A percentile compares a stretch with the other conserved stretches of the same genome.
Evolutionary conservation across 2,329 filamentous ascomycete genomes (phyloP).

Genomic region (Verticillium nubilum): DNA sequence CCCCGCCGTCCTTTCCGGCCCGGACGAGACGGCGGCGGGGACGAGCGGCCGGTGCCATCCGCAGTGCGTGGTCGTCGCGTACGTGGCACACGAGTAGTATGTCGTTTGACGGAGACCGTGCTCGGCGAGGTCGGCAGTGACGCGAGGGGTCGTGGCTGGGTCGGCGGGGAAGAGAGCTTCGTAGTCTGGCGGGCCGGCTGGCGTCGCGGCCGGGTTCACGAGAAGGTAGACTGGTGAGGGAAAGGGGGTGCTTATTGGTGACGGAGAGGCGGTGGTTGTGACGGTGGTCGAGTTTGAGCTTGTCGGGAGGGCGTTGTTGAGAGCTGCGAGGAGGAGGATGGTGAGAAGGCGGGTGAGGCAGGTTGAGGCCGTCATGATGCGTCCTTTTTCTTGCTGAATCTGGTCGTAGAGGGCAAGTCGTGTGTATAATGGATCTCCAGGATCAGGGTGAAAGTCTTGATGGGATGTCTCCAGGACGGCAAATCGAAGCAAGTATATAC

Average conservation of each 20-base stretch:
- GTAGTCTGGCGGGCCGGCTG: conserved; percentile 10
- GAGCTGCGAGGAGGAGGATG: conserved; percentile 6
- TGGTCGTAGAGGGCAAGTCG: not conserved
- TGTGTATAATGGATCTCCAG: not conserved
- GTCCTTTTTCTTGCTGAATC: not conserved
- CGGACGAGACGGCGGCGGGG: conserved; percentile 5
- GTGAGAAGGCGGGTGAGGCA: not conserved
- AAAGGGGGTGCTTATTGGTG: not conserved
- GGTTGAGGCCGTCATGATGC: not conserved
- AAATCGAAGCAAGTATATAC: not conserved
- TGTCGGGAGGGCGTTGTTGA: conserved; percentile 4
- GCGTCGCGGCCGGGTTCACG: not conserved
- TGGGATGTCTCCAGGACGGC: not conserved
- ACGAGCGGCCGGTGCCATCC: conserved; percentile 12
- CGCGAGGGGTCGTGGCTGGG: conserved; percentile 9
- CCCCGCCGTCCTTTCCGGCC: not conserved
- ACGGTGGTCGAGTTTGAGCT: not conserved
- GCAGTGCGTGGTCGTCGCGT: conserved; percentile 8
- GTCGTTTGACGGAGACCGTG: conserved; percentile 11
- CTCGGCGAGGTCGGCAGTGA: conserved; percentile 11
- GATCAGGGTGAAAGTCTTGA: not conserved
- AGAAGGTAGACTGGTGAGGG: not conserved
- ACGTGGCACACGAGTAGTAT: conserved; percentile 11
- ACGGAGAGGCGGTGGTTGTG: not conserved
- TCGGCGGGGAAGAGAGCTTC: conserved; percentile 11